Conservation (phyloP, 192 early-diverging fungal genomes). For the Coemansia sp. region DNA sequence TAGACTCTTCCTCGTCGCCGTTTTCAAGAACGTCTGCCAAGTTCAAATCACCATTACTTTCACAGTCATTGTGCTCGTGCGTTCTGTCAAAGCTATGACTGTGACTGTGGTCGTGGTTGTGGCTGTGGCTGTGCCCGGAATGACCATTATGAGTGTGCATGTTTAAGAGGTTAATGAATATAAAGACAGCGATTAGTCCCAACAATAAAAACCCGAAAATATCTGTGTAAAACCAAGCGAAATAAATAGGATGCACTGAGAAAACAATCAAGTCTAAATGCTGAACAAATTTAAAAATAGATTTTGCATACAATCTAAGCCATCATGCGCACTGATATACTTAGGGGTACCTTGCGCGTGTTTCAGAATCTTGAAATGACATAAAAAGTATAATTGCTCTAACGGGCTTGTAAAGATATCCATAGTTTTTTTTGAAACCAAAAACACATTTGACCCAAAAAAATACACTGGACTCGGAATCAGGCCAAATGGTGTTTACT, state of each 20-base stretch:
- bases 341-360: not conserved
- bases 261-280: no score
- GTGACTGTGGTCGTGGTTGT: constrained; percentile 6
- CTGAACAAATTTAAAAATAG: not conserved
- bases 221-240: not conserved
- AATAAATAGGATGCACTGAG: no score
- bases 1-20: constrained; percentile 22
- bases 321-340: not conserved
- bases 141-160: not conserved
- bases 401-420: no score
- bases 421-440: not conserved
- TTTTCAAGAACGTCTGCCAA: not conserved
- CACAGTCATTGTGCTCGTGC: constrained; percentile 5
- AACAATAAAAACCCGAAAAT: not conserved
- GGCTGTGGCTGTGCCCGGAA: not conserved
- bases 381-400: no score
- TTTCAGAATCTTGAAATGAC: not conserved
- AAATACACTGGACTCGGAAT: not conserved
- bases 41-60: not conserved
- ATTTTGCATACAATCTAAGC: not conserved
- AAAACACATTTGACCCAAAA: not conserved
- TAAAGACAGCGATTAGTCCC: not conserved
- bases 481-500: not conserved
- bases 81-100: not conserved
- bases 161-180: not conserved